Conservation (phyloP, 2,329 filamentous ascomycete genomes). For the Claviceps cyperi region DNA sequence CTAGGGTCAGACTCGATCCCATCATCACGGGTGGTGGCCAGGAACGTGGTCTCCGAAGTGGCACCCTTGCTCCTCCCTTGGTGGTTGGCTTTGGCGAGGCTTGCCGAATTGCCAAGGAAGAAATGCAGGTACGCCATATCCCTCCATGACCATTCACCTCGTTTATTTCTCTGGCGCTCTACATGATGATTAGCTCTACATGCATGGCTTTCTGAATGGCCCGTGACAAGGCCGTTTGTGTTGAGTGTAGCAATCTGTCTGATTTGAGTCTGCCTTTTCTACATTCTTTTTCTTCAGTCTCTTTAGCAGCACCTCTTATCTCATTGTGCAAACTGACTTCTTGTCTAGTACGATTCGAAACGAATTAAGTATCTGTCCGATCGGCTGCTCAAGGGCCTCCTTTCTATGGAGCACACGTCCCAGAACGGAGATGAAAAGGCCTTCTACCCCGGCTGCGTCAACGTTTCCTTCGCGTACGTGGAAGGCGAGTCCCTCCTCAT, state of each 20-base stretch:
- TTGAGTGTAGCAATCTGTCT: slow-evolving; percentile 58
- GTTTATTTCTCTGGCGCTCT: slow-evolving; percentile 4
- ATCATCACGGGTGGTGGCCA: slow-evolving; percentile 95
- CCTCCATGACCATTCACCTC: too few relatives aligned
- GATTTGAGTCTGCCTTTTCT: slow-evolving; percentile 18
- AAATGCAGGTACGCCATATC: slow-evolving; percentile 62
- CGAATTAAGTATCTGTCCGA: slow-evolving; percentile 74
- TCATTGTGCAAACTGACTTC: slow-evolving; percentile 11
- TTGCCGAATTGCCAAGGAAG: slow-evolving; percentile 77
- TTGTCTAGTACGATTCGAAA: slow-evolving; percentile 73
- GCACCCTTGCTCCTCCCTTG: slow-evolving; percentile 78
- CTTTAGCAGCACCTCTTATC: background rate
- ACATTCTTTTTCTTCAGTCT: background rate
- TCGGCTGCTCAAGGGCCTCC: slow-evolving; percentile 64
- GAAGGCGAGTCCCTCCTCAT: slow-evolving; percentile 96
- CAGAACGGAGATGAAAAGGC: slow-evolving; percentile 73
- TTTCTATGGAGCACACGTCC: slow-evolving; percentile 80
- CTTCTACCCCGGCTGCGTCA: slow-evolving; percentile 94
- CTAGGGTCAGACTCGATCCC: slow-evolving; percentile 84
- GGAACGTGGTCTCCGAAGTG: slow-evolving; percentile 86
- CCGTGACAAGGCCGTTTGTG: slow-evolving; percentile 42
- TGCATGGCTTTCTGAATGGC: slow-evolving; percentile 83
- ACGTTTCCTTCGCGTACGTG: slow-evolving; percentile 96
- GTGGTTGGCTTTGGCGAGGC: slow-evolving; percentile 92
- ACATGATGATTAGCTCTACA: slow-evolving; percentile 70